phyloP scores from a whole-genome alignment of 225 moss, liverwort and hornwort genomes.

The Antitrichia curtipendula region DNA sequence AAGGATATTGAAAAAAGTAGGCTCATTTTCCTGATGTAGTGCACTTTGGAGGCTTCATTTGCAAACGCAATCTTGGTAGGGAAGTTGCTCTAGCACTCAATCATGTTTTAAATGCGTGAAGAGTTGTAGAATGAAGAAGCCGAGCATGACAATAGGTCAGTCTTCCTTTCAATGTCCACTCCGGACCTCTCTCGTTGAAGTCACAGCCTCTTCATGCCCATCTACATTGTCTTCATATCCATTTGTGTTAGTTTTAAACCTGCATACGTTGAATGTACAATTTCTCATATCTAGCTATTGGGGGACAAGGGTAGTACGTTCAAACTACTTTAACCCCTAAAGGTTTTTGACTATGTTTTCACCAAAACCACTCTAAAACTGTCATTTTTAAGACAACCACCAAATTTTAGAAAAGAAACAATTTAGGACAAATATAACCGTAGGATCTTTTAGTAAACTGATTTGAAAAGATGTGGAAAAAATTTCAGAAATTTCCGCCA shows the following conservation, averaged over 20 bases:
- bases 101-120: neutral
- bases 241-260: neutral
- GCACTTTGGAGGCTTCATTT: neutral
- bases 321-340: too few species aligned
- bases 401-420: too few species aligned
- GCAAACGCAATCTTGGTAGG: neutral
- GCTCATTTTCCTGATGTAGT: too few species aligned
- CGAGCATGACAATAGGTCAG: neutral
- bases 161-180: neutral
- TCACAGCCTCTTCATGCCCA: neutral
- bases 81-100: neutral
- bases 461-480: too few species aligned
- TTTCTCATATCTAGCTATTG: neutral
- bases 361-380: too few species aligned
- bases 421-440: too few species aligned
- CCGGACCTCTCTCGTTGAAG: too few species aligned
- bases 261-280: neutral
- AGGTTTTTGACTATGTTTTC: too few species aligned
- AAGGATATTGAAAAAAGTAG: too few species aligned
- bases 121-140: neutral
- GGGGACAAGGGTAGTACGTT: neutral
- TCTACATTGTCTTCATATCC: neutral
- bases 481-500: too few species aligned
- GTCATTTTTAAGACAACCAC: too few species aligned
- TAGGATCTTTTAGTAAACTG: too few species aligned